Evolutionary conservation across 768 basidiomycete genomes (phyloP), one percentile per base, ranked within the genome.

Genomic region (Rubroboletus satanas): DNA sequence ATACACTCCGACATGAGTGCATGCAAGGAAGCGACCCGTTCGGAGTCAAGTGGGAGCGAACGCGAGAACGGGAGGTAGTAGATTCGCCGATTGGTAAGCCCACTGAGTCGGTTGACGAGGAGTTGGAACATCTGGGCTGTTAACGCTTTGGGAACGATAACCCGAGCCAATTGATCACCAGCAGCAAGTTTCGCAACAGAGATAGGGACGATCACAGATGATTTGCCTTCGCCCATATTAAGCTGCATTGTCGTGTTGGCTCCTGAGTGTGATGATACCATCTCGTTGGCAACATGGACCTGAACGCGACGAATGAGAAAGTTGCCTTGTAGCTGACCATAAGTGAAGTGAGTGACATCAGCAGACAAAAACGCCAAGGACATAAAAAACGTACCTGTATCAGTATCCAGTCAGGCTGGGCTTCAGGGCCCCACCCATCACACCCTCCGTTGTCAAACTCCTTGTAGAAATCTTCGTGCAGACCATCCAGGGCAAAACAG

Each of bases 171-270:
- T 21, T 65, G 72, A 3, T 69, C 10, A 1, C 76, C 74, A 58
- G 80, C 64, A 0, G 81, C 77, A n/a, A 82, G 67, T 1, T 65
- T 57, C 0, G 72, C 61, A 0, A 73, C 65, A 3, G 73, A 65
- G 14, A 82, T 66, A 2, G 81, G 81, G 2, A 81, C 71, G 17
- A 83, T 75, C 2, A 74, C 73, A 0, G 73, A 75, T 2, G 70
- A 70, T 56, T 82, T 82, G 1, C 82, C 80, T 53, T 81, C 81
- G 7, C 81, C 81, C 81, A 83, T 83, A 45, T 81, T 80, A 11
- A 83, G 71, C 38, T 81, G 81, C n/a, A 77, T 64, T 2, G 70
- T 62, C 0, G 73, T 73, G 44, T 76, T 83, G 8, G 58, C 9
- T 1, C 55, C 47, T 0, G 65, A 71, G 1, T 38, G 51, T 0